Evolutionary conservation across 192 early-diverging fungal species (phyloP), one percentile per base, ranked within the genome.

Genomic region (Rhizophagus prolifer): DNA sequence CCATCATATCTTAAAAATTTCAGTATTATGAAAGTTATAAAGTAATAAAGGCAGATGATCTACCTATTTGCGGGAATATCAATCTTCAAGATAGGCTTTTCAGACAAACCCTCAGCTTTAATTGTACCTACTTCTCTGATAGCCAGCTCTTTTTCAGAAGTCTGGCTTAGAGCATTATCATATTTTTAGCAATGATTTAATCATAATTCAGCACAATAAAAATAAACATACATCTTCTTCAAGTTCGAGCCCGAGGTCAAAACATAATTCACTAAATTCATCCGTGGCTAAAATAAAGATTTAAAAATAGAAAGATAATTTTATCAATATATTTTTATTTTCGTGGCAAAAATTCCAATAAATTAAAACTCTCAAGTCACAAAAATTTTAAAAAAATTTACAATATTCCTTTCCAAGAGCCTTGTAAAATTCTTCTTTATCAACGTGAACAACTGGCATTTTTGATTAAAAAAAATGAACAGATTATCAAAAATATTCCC

Each of bases 201-300:
- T n/a, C 30, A 70, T 71, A 23, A 36, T 9, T 30, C 14, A 23
- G 60, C 16, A 61, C 19, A 44, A 47, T 36, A 36, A 74, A 21
- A n/a, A 62, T 36, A n/a, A 74, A 38, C 87, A 67, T 88, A 94
- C 93, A 83, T 96, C 96, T 82, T 99, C 97, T 78, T 99, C 97
- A 50, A 99, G 88, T 87, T 99, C 97, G 78, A 99, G 96, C 73
- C 98, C 98, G 83, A 96, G 98, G 82, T 96, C 92, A 87, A 99
- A 99, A 83, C 98, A 98, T 67, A 99, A 90, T 85, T 99, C 98
- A 83, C 92, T 89, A 88, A 99, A 98, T 81, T 96, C 92, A 61
- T 94, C 91, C 73, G 86, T 85, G 46, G 91, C 91, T 94, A 78
- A 9, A 65, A 8, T 54, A 31, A 13, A 0, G 36, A 38, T 38